Conservation (phyloP, 345 rosid genomes). For the Aegle marmelos region DNA sequence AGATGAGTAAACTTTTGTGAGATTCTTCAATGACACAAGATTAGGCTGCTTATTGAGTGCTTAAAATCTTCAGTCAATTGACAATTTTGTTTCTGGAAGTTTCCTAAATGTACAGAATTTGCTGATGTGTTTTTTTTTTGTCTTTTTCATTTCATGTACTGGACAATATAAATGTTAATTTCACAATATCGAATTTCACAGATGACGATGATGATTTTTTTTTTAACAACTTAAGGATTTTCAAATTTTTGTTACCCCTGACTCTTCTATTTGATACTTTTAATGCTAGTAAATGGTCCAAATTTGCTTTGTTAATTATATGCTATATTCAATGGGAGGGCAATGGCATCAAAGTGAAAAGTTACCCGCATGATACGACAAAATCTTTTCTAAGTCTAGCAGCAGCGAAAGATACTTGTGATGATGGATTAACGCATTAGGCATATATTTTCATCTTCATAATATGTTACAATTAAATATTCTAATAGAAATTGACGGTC, state of each 20-base stretch:
- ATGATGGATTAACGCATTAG: too few species aligned
- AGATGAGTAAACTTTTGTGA: too few species aligned
- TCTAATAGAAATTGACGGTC: too few species aligned
- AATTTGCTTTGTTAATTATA: neutral
- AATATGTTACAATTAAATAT: too few species aligned
- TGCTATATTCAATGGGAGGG: too few species aligned
- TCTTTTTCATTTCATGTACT: neutral
- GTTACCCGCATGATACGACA: too few species aligned
- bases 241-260: too few species aligned
- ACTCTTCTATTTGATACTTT: neutral
- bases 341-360: too few species aligned
- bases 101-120: neutral
- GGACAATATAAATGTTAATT: neutral
- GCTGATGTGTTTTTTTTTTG: neutral
- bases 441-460: too few species aligned
- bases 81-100: neutral
- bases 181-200: neutral
- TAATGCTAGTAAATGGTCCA: neutral
- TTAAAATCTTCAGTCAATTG: neutral
- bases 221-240: too few species aligned
- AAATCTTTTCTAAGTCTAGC: neutral
- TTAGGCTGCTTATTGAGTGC: neutral
- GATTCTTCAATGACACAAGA: too few species aligned
- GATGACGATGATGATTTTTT: neutral
- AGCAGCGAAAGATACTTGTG: neutral